Conservation (phyloP, 352 stramenopile species). For the Phytopythium vexans region DNA sequence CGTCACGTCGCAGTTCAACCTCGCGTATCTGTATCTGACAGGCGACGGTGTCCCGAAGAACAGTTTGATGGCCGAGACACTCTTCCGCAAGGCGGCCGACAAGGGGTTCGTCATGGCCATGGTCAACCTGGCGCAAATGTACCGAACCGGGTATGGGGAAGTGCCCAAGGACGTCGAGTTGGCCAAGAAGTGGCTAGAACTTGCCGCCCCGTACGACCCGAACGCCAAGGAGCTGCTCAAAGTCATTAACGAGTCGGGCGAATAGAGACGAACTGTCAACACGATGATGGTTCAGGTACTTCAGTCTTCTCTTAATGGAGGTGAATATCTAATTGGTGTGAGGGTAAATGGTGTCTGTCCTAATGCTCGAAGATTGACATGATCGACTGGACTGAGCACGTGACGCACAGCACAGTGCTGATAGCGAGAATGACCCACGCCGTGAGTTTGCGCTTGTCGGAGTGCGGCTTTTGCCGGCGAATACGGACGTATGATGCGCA, state of each 20-base stretch:
- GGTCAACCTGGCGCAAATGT: conserved; percentile 87
- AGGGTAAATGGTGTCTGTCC: not conserved
- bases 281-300: not conserved
- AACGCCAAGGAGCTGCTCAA: conserved; percentile 78
- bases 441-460: conserved; percentile 60
- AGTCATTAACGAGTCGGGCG: conserved; percentile 17
- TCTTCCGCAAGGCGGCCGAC: conserved; percentile 71
- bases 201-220: conserved; percentile 66
- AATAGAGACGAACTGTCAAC: not conserved
- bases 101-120: conserved; percentile 87
- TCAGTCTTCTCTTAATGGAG: not conserved
- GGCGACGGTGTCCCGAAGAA: conserved; percentile 59
- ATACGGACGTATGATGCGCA: conserved; percentile 85
- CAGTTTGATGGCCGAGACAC: conserved; percentile 56
- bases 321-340: no score
- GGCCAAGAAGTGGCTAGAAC: conserved; percentile 71
- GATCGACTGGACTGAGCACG: conserved; percentile 72
- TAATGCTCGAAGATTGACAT: conserved; percentile 27
- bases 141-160: conserved; percentile 59
- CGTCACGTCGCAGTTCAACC: conserved; percentile 72
- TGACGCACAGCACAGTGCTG: conserved; percentile 64
- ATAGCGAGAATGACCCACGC: conserved; percentile 79
- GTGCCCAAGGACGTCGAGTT: conserved; percentile 62
- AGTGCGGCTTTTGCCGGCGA: conserved; percentile 62
- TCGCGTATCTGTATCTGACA: conserved; percentile 67